Evolutionary conservation across 2,329 filamentous ascomycete species (phyloP), one percentile per base, ranked within the genome.

Genomic region (Colletotrichum limetticola): DNA sequence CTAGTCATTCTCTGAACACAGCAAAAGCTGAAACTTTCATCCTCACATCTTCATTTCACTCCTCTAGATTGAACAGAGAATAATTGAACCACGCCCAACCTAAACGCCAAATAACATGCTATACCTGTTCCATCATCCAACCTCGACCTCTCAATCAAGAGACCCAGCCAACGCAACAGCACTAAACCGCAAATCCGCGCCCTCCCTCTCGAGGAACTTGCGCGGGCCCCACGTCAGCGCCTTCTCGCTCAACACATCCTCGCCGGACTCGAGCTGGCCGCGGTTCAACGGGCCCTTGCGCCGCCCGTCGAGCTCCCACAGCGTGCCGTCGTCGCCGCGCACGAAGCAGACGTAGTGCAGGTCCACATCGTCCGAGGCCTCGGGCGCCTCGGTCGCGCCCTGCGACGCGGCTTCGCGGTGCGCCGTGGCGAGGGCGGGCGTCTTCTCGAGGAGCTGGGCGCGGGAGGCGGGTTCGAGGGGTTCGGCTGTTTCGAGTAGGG

Each of bases 291-390:
- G 90, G 0, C 89, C 90, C 81, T 90, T 91, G 68, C 87, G 79
- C 63, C 89, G 83, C 3, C 89, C 89, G 76, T 91, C 89, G 12
- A 91, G 85, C 84, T 91, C 89, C 88, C 89, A 91, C 49, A 91
- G 78, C 14, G 81, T 89, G 68, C 92, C 92, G 80, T 93, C 91
- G 64, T 83, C 84, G 37, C 86, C 86, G 85, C 95, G 97, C 65
- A 97, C 93, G 83, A 98, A 99, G 79, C 94, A 97, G 59, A 98
- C 96, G 81, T 97, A 98, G 85, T 99, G 97, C 77, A 98, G 86
- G 80, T 98, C 96, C n/a, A 98, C 88, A 76, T 93, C 90, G 78
- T 94, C 93, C n/a, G 91, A 89, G 9, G 95, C 94, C 66, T 89
- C 85, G 0, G 97, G 96, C 1, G 95, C 94, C 14, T 87, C 80